Percentiles rank a stretch among this genome's conserved stretches.
phyloP scores from a whole-genome alignment of 2,329 filamentous ascomycete species.

The Ophioceras dolichostomum region DNA sequence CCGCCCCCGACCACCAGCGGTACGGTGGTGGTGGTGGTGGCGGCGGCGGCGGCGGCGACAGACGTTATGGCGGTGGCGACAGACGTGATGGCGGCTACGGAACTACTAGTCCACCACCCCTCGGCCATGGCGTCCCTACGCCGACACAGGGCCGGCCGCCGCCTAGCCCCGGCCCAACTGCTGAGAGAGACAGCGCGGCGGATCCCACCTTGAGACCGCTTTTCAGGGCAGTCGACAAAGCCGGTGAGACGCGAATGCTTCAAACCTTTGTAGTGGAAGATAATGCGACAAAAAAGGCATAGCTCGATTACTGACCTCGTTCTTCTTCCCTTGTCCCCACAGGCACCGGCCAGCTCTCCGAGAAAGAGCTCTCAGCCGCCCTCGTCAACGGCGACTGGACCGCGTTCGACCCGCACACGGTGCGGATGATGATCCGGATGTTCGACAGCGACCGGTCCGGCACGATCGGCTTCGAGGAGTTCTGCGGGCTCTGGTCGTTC shows the following conservation, averaged over 20 bases:
- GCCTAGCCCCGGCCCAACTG: conserved; percentile 46
- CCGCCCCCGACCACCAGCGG: no score
- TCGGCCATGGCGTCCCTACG: conserved; percentile 35
- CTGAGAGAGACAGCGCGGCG: conserved; percentile 31
- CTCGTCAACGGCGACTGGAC: conserved; percentile 96
- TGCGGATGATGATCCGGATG: conserved; percentile 99
- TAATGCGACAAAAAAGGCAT: no score
- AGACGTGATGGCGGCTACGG: conserved; percentile 25
- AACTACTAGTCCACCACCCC: conserved; percentile 38
- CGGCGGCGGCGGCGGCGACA: conserved; percentile 4
- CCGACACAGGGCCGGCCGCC: conserved; percentile 52
- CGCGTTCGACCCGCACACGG: conserved; percentile 81
- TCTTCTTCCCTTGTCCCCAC: conserved; percentile 9
- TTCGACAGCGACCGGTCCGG: conserved; percentile 88
- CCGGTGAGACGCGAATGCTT: conserved; percentile 37
- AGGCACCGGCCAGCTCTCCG: conserved; percentile 72
- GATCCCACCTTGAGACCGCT: conserved; percentile 71
- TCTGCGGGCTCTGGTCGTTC: conserved; percentile 93
- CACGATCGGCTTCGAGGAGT: conserved; percentile 88
- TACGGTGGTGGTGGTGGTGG: no score
- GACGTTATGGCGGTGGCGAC: not conserved
- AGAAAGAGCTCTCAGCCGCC: conserved; percentile 75
- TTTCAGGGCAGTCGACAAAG: conserved; percentile 84
- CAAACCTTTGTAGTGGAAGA: no score
- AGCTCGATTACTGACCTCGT: not conserved